Conservation (phyloP, 805 yeast genomes). For the Ascoidea asiatica region DNA sequence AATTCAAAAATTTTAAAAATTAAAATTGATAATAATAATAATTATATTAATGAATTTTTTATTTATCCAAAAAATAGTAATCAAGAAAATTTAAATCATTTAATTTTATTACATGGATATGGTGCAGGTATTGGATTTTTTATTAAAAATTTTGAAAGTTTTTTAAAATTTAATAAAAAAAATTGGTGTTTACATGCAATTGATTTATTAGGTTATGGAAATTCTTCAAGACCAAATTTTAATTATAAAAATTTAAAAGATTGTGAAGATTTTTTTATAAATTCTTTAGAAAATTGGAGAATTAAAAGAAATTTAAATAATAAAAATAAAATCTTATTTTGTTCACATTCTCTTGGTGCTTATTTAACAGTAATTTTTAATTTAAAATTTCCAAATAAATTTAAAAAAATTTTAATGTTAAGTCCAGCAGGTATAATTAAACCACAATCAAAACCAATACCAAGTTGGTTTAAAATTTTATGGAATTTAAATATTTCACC, state of each 20-base stretch:
- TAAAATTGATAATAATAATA: constrained; percentile 14
- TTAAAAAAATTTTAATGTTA: constrained; percentile 58
- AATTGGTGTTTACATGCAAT: constrained; percentile 73
- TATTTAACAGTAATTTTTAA: constrained; percentile 64
- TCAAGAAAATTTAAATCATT: constrained; percentile 22
- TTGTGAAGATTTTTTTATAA: constrained; percentile 27
- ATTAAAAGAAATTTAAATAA: constrained; percentile 25
- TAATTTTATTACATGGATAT: constrained; percentile 83
- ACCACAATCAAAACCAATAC: constrained; percentile 36
- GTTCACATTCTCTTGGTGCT: constrained; percentile 92
- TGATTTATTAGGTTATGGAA: constrained; percentile 85
- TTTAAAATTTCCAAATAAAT: constrained; percentile 41
- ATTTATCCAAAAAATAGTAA: constrained; percentile 35
- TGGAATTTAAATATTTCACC: constrained; percentile 90
- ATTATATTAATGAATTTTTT: constrained; percentile 63
- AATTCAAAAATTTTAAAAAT: constrained; percentile 22
- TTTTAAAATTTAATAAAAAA: constrained; percentile 22
- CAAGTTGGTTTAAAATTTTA: constrained; percentile 62
- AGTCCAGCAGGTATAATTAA: constrained; percentile 82
- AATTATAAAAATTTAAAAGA: constrained; percentile 5
- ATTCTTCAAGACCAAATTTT: constrained; percentile 70
- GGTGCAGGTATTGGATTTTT: constrained; percentile 91
- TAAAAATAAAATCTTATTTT: constrained; percentile 35
- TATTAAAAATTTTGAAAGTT: constrained; percentile 52
- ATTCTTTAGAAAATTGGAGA: constrained; percentile 56